Percentiles rank a stretch among this genome's conserved stretches.
Evolutionary conservation across 805 yeast species (phyloP).

Genomic region (Barnettozyma pratensis): DNA sequence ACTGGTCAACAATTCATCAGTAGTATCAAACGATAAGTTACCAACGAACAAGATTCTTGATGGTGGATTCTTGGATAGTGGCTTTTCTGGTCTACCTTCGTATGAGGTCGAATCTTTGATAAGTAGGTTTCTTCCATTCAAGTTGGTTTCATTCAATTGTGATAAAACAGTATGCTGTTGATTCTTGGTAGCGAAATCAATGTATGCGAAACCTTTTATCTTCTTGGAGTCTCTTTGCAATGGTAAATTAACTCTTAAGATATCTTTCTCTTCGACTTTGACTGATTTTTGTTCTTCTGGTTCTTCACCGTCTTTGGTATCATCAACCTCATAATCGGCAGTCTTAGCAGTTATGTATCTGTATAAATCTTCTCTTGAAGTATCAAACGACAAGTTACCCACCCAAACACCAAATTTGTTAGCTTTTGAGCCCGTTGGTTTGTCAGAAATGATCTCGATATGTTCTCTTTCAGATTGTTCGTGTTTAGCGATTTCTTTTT

Average conservation of each 20-base stretch:
- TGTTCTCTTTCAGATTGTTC: slow-evolving; percentile 10
- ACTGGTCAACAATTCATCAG: slow-evolving; percentile 67
- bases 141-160: slow-evolving; percentile 58
- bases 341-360: slow-evolving; percentile 63
- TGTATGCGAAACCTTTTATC: slow-evolving; percentile 82
- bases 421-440: slow-evolving; percentile 26
- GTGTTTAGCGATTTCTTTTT: slow-evolving; percentile 30
- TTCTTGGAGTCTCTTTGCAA: slow-evolving; percentile 53
- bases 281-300: slow-evolving; percentile 13
- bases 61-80: slow-evolving; percentile 72
- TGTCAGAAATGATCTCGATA: slow-evolving; percentile 25
- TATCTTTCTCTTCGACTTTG: slow-evolving; percentile 48
- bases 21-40: slow-evolving; percentile 87
- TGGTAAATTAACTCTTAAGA: slow-evolving; percentile 80
- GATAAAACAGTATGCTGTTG: slow-evolving; percentile 57
- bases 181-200: slow-evolving; percentile 62
- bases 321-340: slow-evolving; percentile 28
- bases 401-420: slow-evolving; percentile 80
- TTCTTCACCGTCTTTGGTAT: slow-evolving; percentile 23
- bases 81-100: slow-evolving; percentile 76
- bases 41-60: slow-evolving; percentile 88
- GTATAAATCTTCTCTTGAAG: slow-evolving; percentile 66
- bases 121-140: slow-evolving; percentile 81
- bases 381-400: slow-evolving; percentile 85
- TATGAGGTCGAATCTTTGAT: slow-evolving; percentile 77